Evolutionary conservation across 2,329 filamentous ascomycete genomes (phyloP), one percentile per base, ranked within the genome.

Genomic region (Tothia fuscella): DNA sequence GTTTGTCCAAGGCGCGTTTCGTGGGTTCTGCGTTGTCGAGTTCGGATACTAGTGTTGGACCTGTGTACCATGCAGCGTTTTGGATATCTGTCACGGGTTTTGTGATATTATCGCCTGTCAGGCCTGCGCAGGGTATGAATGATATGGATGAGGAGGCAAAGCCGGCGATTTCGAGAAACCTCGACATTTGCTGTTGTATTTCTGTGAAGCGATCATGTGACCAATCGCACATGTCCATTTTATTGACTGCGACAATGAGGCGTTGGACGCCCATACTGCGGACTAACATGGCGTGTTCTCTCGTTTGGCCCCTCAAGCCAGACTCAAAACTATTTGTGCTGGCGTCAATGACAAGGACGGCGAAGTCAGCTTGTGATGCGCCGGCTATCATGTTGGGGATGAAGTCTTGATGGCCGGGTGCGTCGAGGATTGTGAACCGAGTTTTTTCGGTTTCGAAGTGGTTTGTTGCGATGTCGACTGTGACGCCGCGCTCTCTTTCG

Each of bases 361-460:
- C 91, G 60, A 96, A 91, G 58, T 98, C 91, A 7, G 91, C 93
- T 61, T 95, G 89, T 45, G 84, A 91, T 3, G 89, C 87, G 12
- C 91, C 91, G 2, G 89, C 89, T 57, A 98, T 95, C 91, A 98
- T 98, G 59, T 95, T 98, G 1, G 91, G 91, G 16, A 98, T 87
- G 56, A 96, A 98, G 57, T 98, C 91, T 46, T 80, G 76, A 60
- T 98, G 91, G 0, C 91, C 91, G 0, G 91, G 91, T 0, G 91
- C 89, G 57, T 98, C 91, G 4, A 98, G 71, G 34, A 98, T 94
- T 1, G 91, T 96, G 55, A 96, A 96, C 9, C 73, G 74, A 0
- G 86, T 91, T 39, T 73, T 81, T 1, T 84, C 78, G 0, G 93
- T 98, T 56, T 93, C 84, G 55, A 98, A 98, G 49, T 87, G 79